Percentiles rank a stretch among this genome's conserved stretches.
Conservation (phyloP, 768 basidiomycete species). For the Phylloporus scabripes region DNA sequence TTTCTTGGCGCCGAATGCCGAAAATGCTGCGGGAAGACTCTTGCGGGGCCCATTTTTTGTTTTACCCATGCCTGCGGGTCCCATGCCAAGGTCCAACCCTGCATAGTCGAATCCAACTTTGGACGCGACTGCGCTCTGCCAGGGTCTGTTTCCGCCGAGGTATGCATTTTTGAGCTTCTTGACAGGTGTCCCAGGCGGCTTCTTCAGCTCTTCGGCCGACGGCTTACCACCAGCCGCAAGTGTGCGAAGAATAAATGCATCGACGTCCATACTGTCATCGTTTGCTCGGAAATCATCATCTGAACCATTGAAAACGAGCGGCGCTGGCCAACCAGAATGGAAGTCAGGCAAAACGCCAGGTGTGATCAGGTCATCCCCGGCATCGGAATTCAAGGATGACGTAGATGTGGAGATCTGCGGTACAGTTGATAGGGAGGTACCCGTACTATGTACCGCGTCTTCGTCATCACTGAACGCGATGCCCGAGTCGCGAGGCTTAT, state of each 20-base stretch:
- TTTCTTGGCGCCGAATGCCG: slow-evolving; percentile 35
- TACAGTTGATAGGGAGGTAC: slow-evolving; percentile 33
- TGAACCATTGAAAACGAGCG: slow-evolving; percentile 35
- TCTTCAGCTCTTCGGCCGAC: slow-evolving; percentile 44
- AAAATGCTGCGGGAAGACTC: slow-evolving; percentile 72
- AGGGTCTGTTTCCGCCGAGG: slow-evolving; percentile 56
- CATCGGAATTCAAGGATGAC: slow-evolving; percentile 53
- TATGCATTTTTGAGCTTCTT: slow-evolving; percentile 63
- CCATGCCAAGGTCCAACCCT: slow-evolving; percentile 33
- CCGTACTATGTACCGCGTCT: slow-evolving; percentile 17
- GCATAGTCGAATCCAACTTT: slow-evolving; percentile 55
- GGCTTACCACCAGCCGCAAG: slow-evolving; percentile 55
- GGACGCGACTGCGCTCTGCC: slow-evolving; percentile 74
- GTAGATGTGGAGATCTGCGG: slow-evolving; percentile 59
- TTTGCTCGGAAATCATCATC: slow-evolving; percentile 33
- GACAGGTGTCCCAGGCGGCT: slow-evolving; percentile 75
- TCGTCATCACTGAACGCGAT: slow-evolving; percentile 61
- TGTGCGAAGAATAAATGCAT: slow-evolving; percentile 68
- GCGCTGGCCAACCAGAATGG: slow-evolving; percentile 59
- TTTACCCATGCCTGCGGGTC: slow-evolving; percentile 31
- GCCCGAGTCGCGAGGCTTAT: slow-evolving; percentile 64
- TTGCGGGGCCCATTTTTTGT: slow-evolving; percentile 55
- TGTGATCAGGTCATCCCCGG: slow-evolving; percentile 64
- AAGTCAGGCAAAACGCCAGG: slow-evolving; percentile 52
- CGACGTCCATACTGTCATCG: slow-evolving; percentile 42